Base-by-base conservation (phyloP, 1,284 basidiomycete species). In the Austroboletus rostrupii region DNA sequence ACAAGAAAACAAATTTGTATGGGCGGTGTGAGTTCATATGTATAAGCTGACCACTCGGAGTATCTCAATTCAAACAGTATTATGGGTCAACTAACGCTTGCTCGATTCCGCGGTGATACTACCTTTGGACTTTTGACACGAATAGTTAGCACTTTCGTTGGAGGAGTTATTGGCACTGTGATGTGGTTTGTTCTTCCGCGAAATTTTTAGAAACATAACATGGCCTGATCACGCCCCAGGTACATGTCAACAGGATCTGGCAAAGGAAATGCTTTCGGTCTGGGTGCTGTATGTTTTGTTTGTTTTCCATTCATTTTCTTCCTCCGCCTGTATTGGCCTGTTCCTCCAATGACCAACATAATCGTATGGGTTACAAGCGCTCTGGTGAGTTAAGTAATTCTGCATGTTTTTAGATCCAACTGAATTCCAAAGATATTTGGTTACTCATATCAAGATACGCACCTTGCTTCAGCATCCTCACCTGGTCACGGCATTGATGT, bases 61-160 rank as follows among this genome's bases (percentile, higher is more conserved):
- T 49, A 36, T 49, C 47, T 48, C 26, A 55, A 28, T 12, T 39
- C 29, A 26, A 17, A 14, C 48, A 87, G 85, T 19, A 76, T 89
- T 57, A 86, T 88, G 80, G 84, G 78, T 0, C 85, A 89, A 55
- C 68, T 87, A 17, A 87, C 84, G 0, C 66, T 87, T 1, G 71
- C 83, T 12, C 77, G 85, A 10, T 87, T 86, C 61, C 75, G 85
- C 48, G 90, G 90, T 1, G 90, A 92, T 53, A 92, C 90, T 0
- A 78, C 81, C 0, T 85, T 85, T 47, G 85, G 80, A 2, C 77
- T 87, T 39, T 68, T 83, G 2, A 75, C 80, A 1, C 77, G 89
- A 50, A 72, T 90, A 13, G 43, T 80, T 5, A 81, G 80, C 38
- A 89, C 90, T 0, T 85, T 91, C 57, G 71, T 78, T 49, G 90